Evolutionary conservation across 2,329 filamentous ascomycete genomes (phyloP), one percentile per base, ranked within the genome.

Genomic region (Fusarium domesticum): DNA sequence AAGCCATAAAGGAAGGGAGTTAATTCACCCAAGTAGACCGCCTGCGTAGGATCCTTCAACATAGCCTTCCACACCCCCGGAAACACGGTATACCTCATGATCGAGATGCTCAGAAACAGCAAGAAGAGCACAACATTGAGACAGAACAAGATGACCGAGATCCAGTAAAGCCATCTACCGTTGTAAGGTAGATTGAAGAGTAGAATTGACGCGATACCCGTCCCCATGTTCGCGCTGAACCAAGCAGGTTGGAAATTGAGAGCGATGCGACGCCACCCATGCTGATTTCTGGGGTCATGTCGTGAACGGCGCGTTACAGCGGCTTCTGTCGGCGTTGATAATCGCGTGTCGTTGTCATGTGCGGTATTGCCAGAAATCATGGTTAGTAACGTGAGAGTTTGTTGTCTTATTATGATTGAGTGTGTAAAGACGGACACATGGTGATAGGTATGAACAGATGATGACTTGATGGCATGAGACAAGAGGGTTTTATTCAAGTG

Each of bases 41-140:
- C 80, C 56, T 86, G 78, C 1, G 73, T 72, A 1, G 80, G 80
- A 56, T 86, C 78, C 1, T 66, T 67, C 47, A 86, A 74, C 76
- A 85, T 84, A 2, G 73, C 74, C 0, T 35, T 55, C 73, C 80
- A 86, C 39, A 84, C 76, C 46, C 76, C 72, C 1, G 79, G 82
- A 57, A 83, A 85, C 2, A 82, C 58, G 0, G 69, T 67, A 54
- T 85, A 87, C 19, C 83, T 74, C 5, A 80, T 48, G 1, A 78
- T 39, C 1, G 76, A 78, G 28, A 81, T 70, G 6, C 64, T 37
- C 6, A 72, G 59, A 41, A 81, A 80, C 14, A 70, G 47, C 1
- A 67, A 33, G 56, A 85, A 85, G 1, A 84, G 64, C 0, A 69
- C 30, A 2, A 75, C 59, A 51, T 85, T 84, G 10, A 84, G 65